Conservation (phyloP, 768 basidiomycete genomes). For the Tricholoma sp. region DNA sequence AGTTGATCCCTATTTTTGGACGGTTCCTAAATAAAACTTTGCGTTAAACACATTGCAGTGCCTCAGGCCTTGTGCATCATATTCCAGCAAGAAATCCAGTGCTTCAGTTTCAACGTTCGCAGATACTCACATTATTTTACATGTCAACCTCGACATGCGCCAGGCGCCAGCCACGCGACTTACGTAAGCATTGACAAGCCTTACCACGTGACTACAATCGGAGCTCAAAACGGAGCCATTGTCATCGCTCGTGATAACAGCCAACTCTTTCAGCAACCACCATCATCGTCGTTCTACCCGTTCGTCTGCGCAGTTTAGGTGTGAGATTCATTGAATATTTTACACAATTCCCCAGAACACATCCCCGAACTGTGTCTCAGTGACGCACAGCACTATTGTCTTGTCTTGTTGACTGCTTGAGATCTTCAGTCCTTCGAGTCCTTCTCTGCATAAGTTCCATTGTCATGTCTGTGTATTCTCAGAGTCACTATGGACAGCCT, state of each 20-base stretch:
- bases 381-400: conserved; percentile 10
- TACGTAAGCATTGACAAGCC: neutral
- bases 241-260: conserved; percentile 13
- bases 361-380: conserved; percentile 4
- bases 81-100: neutral
- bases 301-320: conserved; percentile 39
- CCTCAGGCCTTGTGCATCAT: too few relatives aligned
- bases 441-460: conserved; percentile 27
- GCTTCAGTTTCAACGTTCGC: neutral
- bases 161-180: neutral
- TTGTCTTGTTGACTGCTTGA: conserved; percentile 11
- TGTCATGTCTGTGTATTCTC: conserved; percentile 61
- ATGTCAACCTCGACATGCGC: neutral
- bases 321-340: conserved; percentile 45
- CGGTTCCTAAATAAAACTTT: neutral
- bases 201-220: conserved; percentile 18
- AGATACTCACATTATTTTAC: neutral
- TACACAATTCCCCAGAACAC: conserved; percentile 18
- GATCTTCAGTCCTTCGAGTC: conserved; percentile 5
- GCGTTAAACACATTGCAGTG: neutral
- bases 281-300: conserved; percentile 29
- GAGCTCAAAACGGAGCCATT: conserved; percentile 27
- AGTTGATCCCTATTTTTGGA: conserved; percentile 12
- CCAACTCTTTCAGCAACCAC: conserved; percentile 33
- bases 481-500: conserved; percentile 56